Evolutionary conservation across 2,329 filamentous ascomycete genomes (phyloP).

Genomic region (Fusarium ambrosium): DNA sequence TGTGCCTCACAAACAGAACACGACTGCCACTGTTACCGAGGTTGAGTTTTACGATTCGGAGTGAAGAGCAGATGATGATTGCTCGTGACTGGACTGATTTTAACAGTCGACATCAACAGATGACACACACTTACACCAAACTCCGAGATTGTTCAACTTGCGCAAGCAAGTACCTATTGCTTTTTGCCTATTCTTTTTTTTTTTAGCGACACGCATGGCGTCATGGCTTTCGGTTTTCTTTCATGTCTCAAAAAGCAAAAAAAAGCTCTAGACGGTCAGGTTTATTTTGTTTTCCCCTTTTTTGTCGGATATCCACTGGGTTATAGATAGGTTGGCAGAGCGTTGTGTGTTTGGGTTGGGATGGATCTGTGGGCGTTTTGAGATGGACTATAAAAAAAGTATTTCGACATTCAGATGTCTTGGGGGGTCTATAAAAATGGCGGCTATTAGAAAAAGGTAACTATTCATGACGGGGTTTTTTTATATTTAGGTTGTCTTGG

Average conservation of each 20-base stretch:
- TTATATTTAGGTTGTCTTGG: background rate
- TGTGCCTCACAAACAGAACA: slow-evolving; percentile 30
- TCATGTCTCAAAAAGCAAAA: slow-evolving; percentile 1
- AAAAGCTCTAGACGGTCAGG: slow-evolving; percentile 1
- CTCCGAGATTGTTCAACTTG: slow-evolving; percentile 1
- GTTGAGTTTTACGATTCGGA: slow-evolving; percentile 48
- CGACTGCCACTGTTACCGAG: slow-evolving; percentile 47
- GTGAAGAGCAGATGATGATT: slow-evolving; percentile 5
- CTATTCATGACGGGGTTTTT: background rate
- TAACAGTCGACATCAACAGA: background rate
- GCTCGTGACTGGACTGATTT: background rate
- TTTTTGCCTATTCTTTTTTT: background rate
- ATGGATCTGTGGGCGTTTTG: slow-evolving; percentile 15
- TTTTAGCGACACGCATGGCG: slow-evolving; percentile 13
- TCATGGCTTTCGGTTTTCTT: slow-evolving; percentile 21
- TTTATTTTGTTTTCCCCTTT: slow-evolving; percentile 9
- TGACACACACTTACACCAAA: slow-evolving; percentile 3
- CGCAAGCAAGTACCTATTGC: slow-evolving; percentile 3
- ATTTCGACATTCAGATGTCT: background rate
- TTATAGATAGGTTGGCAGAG: slow-evolving; percentile 4
- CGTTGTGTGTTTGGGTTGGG: slow-evolving; percentile 6
- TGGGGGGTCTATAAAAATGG: slow-evolving; percentile 3
- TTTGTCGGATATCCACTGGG: slow-evolving; percentile 19
- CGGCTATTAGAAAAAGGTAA: slow-evolving; percentile 1
- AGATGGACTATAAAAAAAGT: slow-evolving; percentile 18